Evolutionary conservation across 2,329 filamentous ascomycete genomes (phyloP), one percentile per base, ranked within the genome.

Genomic region (Bisporella sp.): DNA sequence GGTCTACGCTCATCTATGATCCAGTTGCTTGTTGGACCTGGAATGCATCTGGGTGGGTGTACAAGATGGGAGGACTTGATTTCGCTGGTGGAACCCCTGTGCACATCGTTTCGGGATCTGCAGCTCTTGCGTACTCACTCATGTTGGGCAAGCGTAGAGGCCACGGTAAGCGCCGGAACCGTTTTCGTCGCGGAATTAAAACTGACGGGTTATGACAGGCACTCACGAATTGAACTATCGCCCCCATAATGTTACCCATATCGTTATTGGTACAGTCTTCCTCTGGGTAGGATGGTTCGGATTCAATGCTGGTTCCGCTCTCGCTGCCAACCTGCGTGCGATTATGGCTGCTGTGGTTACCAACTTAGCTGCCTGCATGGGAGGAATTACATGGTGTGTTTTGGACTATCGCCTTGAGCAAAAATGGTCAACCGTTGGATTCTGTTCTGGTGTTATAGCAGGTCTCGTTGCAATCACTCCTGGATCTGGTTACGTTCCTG

Each of bases 261-360:
- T 96, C 59, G 89, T 95, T 47, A 86, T 95, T 50, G 90, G 90
- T 31, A 95, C 90, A 3, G 89, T 95, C 44, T 95, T 96, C 71
- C 82, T 96, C 12, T 96, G 90, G 89, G 87, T 95, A 12, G 90
- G 90, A 48, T 96, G 89, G 90, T 95, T 95, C 63, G 90, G 90
- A 45, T 96, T 96, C 81, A 96, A 95, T 62, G 89, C 87, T 46
- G 89, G 89, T 57, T 90, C 85, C 12, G 89, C 89, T 11, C 74
- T 93, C 49, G 76, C 83, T 45, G 89, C 89, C 47, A 95, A 93
- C 68, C 69, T 95, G 64, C 84, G 90, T 45, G 88, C 88, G 42
- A 78, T 95, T 60, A 89, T 95, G 84, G 90, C 90, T 42, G 87
- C 86, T 8, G 76, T 92, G 1, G 87, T 92, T 41, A 95, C 90